Evolutionary conservation across 257 asterid genomes (phyloP), one percentile per base, ranked within the genome.

Genomic region (Plantago major): DNA sequence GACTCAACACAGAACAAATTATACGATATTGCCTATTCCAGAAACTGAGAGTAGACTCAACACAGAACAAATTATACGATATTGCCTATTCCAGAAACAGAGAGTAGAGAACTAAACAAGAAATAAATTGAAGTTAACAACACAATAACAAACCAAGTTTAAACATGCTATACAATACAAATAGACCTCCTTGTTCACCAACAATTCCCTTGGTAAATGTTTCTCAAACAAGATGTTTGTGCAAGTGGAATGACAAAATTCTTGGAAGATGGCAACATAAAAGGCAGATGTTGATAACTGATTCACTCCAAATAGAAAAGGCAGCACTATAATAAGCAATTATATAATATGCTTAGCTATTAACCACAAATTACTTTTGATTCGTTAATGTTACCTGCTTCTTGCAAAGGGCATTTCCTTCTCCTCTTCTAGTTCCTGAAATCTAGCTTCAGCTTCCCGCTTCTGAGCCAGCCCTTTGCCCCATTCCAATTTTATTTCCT

Each of bases 371-470:
- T 42, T 7, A 65, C 12, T 38, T 19, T 67, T 26, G 58, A 45
- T 54, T 56, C 5, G 33, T 22, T 5, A 51, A 12, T 45, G 19
- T 55, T 71, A 87, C 96, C 95, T 88, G 89, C 65, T 80, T 64
- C 99, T 81, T 26, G 99, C 96, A 83, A 92, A 92, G 17, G 97
- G 99, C 72, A 81, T 86, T n/a, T 86, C 83, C 82, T 81, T 92
- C 84, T 92, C 97, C n/a, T 18, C 72, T 72, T 89, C 95, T 28
- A 86, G 38, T 73, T 86, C 99, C 74, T 75, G 74, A 62, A 82
- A 54, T 70, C 77, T 83, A 52, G 81, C 89, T 72, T 92, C 96
- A 76, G 87, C 86, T 80, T 92, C 97, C 65, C 91, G 82, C 79
- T 89, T 92, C 65, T 89, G 99, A 66, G 88, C 88, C 82, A 90